Evolutionary conservation across 352 stramenopile genomes (phyloP).

Genomic region (Phytophthora gonapodyides): DNA sequence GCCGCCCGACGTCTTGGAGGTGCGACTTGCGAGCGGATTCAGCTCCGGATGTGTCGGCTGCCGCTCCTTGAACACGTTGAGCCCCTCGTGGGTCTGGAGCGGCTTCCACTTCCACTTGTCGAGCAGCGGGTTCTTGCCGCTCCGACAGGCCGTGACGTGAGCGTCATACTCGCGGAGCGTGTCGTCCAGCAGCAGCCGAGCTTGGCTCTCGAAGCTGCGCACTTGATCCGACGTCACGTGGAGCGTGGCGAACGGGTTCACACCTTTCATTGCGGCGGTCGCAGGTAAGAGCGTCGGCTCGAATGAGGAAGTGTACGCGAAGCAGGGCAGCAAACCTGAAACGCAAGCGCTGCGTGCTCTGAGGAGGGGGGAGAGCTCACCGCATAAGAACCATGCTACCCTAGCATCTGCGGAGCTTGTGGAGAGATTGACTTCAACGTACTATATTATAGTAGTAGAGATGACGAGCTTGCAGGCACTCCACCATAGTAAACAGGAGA

Average conservation of each 20-base stretch:
- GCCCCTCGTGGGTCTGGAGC: slow-evolving; percentile 30
- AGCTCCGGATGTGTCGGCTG: slow-evolving; percentile 32
- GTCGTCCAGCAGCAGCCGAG: slow-evolving; percentile 29
- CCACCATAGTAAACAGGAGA: too few relatives aligned
- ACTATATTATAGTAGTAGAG: too few relatives aligned
- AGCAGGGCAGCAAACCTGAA: background rate
- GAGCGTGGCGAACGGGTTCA: slow-evolving; percentile 26
- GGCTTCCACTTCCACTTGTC: slow-evolving; percentile 44
- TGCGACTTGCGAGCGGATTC: background rate
- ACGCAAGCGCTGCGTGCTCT: background rate
- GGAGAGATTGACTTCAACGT: too few relatives aligned
- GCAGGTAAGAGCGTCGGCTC: slow-evolving; percentile 3
- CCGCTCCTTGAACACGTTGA: slow-evolving; percentile 41
- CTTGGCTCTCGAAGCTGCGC: slow-evolving; percentile 26
- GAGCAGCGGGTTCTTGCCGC: slow-evolving; percentile 26
- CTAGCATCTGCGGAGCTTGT: too few relatives aligned
- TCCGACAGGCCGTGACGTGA: slow-evolving; percentile 16
- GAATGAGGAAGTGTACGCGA: slow-evolving; percentile 20
- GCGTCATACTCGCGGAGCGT: slow-evolving; percentile 28
- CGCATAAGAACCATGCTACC: too few relatives aligned
- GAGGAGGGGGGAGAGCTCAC: too few relatives aligned
- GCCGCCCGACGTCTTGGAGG: slow-evolving; percentile 1
- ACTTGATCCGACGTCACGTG: slow-evolving; percentile 25
- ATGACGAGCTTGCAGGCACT: too few relatives aligned
- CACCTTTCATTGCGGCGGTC: slow-evolving; percentile 24